A percentile compares a stretch with the other conserved stretches of the same genome.
These are phyloP conservation scores for Podospora pseudopauciseta DNA, from an alignment of 495 filamentous ascomycete species.

Conservation along the genomic window DNA sequence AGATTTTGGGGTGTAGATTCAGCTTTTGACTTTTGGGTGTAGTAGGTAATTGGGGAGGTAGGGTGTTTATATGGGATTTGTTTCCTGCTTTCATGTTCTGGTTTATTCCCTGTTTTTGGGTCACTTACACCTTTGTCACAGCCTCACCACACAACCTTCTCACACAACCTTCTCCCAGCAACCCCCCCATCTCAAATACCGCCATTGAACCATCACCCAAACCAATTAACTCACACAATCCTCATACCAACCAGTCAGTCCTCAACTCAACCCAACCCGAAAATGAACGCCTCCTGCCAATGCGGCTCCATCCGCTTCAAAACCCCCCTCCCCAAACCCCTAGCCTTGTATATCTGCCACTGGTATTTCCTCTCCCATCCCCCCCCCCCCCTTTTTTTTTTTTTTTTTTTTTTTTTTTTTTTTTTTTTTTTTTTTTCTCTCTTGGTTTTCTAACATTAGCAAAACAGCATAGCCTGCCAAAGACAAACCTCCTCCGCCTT, in stretches of 20 bases:
- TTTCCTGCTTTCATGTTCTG: neutral
- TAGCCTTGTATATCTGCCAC: slow-evolving; percentile 65
- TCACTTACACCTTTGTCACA: neutral
- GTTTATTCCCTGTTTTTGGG: neutral
- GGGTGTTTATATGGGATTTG: neutral
- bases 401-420: neutral
- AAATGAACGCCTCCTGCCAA: slow-evolving; percentile 58
- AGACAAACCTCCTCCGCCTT: slow-evolving; percentile 65
- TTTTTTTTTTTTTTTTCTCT: neutral
- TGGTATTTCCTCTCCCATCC: slow-evolving; percentile 31
- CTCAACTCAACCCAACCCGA: neutral
- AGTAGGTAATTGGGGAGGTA: too few species aligned
- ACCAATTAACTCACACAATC: neutral
- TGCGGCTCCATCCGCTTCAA: slow-evolving; percentile 60
- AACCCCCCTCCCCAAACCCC: slow-evolving; percentile 53
- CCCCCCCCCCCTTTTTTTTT: too few species aligned
- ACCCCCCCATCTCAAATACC: too few species aligned
- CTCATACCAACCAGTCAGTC: neutral
- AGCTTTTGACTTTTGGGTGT: neutral
- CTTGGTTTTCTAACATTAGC: neutral
- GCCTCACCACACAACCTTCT: too few species aligned
- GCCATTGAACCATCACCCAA: neutral
- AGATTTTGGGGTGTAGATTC: neutral
- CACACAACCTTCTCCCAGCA: too few species aligned
- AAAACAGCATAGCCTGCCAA: slow-evolving; percentile 50